A percentile compares a stretch with the other conserved stretches of the same genome.
Evolutionary conservation across 2,329 filamentous ascomycete genomes (phyloP).

Genomic region (Aspergillus aculeatinus): DNA sequence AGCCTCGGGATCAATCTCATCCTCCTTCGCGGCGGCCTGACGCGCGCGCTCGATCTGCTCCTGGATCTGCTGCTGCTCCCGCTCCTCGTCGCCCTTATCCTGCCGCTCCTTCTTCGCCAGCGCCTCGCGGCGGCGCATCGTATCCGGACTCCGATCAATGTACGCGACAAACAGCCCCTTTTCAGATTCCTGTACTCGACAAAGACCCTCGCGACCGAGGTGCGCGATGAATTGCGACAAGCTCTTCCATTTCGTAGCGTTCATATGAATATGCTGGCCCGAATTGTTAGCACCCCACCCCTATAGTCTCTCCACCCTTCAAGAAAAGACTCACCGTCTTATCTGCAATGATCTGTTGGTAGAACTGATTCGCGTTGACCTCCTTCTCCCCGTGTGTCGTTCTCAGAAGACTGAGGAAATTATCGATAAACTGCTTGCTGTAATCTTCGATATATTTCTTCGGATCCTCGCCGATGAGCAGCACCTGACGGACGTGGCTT

Average conservation of each 20-base stretch:
- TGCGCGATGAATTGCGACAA: conserved; percentile 88
- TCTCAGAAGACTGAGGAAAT: conserved; percentile 73
- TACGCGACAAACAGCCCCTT: conserved; percentile 82
- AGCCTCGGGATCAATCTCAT: conserved; percentile 44
- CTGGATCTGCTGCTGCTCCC: conserved; percentile 77
- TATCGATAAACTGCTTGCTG: conserved; percentile 74
- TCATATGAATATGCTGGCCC: conserved; percentile 77
- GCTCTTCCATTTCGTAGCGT: conserved; percentile 82
- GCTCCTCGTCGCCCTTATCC: conserved; percentile 86
- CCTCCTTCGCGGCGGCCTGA: conserved; percentile 54
- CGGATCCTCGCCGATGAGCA: conserved; percentile 81
- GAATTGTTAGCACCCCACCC: background rate
- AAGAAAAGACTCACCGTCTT: conserved; percentile 53
- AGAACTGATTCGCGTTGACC: conserved; percentile 87
- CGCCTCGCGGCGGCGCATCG: conserved; percentile 75
- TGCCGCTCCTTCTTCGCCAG: conserved; percentile 79
- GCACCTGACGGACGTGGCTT: conserved; percentile 84
- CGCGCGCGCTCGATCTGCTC: conserved; percentile 80
- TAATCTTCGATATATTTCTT: conserved; percentile 81
- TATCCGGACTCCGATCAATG: conserved; percentile 89
- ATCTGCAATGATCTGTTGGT: conserved; percentile 87
- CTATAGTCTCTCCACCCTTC: no score
- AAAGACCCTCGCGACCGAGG: conserved; percentile 81
- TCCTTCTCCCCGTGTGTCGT: conserved; percentile 89
- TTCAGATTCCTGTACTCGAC: conserved; percentile 82